Evolutionary conservation across 1,284 basidiomycete species (phyloP), one percentile per base, ranked within the genome.

Genomic region (Naganishia liquefaciens): DNA sequence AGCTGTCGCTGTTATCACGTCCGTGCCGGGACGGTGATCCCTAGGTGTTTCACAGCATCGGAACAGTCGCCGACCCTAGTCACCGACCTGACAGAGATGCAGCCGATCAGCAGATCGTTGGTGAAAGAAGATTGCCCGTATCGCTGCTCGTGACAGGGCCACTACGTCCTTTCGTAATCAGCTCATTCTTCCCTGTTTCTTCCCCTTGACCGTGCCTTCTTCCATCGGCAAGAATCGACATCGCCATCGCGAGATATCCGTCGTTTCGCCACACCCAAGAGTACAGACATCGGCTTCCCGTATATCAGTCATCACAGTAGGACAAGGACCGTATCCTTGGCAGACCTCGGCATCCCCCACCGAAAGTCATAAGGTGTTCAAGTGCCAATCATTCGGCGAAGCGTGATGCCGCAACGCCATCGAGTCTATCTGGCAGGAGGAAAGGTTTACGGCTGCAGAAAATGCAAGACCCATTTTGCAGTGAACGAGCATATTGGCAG

Each of bases 401-500:
- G 11, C 23, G 68, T 51, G 25, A 79, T 79, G 77, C 75, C 77
- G 46, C 74, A 73, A 43, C 67, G 71, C 11, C 77, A 73, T 80
- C 87, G 91, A 74, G 86, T 88, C 69, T 96, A 93, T 80, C 87
- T 98, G 67, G 84, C 86, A 42, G 91, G 91, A 52, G 86, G 88
- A 71, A 87, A 90, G 71, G 89, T 98, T 74, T 97, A 93, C 75
- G 90, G 91, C 54, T 99, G 96, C 80, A 86, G 84, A 62, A 86
- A 82, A 62, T 99, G 95, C 84, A 88, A 85, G 75, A 97, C 94
- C 25, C 95, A 99, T 80, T 85, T 99, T 53, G 88, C 93, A 13
- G 93, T 93, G 11, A 88, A 90, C 63, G 91, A 96, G 77, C 88
- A 87, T 61, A 90, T 98, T 85, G 87, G 97, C 69, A 94, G 91